Percentiles rank a stretch among this genome's conserved stretches.
Conservation (phyloP, 805 yeast species). For the Scheffersomyces lignosus region DNA sequence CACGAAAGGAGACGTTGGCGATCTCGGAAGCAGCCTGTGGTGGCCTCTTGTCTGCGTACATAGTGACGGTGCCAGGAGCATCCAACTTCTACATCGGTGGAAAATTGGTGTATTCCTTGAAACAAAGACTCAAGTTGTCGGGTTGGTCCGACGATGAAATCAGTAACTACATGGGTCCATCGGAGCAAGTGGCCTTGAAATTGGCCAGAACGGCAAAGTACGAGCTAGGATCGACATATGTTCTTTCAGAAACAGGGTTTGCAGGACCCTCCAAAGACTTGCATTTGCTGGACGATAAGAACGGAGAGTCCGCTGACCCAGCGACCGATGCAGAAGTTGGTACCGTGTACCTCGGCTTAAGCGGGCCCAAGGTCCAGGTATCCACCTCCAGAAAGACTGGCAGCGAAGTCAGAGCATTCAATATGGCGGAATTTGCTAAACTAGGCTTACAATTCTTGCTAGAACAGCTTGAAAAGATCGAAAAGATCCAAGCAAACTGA, state of each 20-base stretch:
- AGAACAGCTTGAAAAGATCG: slow-evolving; percentile 37
- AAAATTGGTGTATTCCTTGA: slow-evolving; percentile 73
- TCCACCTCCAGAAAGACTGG: slow-evolving; percentile 50
- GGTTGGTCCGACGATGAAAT: slow-evolving; percentile 82
- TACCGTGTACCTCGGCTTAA: slow-evolving; percentile 67
- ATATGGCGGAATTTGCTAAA: slow-evolving; percentile 77
- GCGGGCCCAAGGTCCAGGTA: slow-evolving; percentile 61
- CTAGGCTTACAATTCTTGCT: slow-evolving; percentile 62
- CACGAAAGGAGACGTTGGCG: slow-evolving; percentile 64
- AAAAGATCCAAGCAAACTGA: too few species aligned
- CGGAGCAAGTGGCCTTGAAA: slow-evolving; percentile 69
- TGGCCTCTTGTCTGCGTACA: slow-evolving; percentile 76
- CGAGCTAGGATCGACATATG: slow-evolving; percentile 81
- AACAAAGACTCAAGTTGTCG: slow-evolving; percentile 67
- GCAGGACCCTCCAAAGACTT: slow-evolving; percentile 68
- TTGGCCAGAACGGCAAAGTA: slow-evolving; percentile 77
- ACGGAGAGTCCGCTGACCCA: slow-evolving; percentile 15
- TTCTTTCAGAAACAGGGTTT: slow-evolving; percentile 82
- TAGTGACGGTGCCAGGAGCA: slow-evolving; percentile 85
- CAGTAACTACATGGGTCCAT: slow-evolving; percentile 74
- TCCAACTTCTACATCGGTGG: slow-evolving; percentile 83
- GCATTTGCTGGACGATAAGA: slow-evolving; percentile 24
- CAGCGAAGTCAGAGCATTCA: slow-evolving; percentile 52
- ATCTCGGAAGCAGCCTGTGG: slow-evolving; percentile 91
- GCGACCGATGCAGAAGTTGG: slow-evolving; percentile 48